Conservation (phyloP, 148 eudicot genomes). For the Spergularia bocconei region DNA sequence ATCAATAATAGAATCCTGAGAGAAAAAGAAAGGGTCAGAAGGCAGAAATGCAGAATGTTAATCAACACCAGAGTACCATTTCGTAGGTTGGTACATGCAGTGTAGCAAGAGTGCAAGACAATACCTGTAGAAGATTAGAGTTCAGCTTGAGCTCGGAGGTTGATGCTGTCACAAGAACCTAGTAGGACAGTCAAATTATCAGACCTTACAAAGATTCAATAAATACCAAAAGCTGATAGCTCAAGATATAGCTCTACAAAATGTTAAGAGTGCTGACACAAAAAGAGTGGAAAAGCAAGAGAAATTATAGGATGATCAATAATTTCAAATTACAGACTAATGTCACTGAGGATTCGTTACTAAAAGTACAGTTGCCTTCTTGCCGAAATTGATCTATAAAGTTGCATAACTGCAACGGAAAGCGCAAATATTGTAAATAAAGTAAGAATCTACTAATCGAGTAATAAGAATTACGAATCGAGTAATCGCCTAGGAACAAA, state of each 20-base stretch:
- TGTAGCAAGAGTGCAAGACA: neutral
- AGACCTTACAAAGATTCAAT: neutral
- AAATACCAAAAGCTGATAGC: neutral
- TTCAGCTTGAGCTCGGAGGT: slow-evolving; percentile 39
- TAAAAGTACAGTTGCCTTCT: too few species aligned
- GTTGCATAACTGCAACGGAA: too few species aligned
- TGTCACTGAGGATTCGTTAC: too few species aligned
- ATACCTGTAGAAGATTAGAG: slow-evolving; percentile 31
- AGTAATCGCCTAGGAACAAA: neutral
- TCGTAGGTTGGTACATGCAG: neutral
- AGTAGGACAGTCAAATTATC: slow-evolving; percentile 3
- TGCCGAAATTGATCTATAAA: too few species aligned
- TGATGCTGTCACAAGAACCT: slow-evolving; percentile 48
- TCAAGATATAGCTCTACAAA: neutral
- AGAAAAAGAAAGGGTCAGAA: neutral
- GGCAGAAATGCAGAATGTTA: neutral
- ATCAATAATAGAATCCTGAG: slow-evolving; percentile 61
- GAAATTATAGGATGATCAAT: neutral
- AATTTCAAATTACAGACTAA: neutral
- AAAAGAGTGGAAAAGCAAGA: neutral
- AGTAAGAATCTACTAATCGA: too few species aligned
- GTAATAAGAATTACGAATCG: neutral
- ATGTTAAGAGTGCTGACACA: too few species aligned
- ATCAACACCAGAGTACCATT: neutral
- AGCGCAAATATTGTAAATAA: too few species aligned